Evolutionary conservation across 2,329 filamentous ascomycete genomes (phyloP), one percentile per base, ranked within the genome.

Genomic region (Aspergillus sp.): DNA sequence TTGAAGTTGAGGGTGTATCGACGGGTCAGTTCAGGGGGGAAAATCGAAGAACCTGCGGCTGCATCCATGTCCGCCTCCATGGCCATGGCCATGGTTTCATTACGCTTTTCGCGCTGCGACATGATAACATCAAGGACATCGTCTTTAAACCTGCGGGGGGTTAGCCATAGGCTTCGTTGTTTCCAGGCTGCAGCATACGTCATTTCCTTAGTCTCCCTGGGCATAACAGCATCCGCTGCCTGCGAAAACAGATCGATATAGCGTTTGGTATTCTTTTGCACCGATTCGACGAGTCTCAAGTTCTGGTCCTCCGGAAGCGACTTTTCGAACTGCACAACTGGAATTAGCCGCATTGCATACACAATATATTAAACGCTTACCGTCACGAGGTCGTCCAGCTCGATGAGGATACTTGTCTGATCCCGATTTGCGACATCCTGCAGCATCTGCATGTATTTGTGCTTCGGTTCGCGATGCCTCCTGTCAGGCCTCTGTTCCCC

Each of bases 1-100:
- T 93, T 95, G 70, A 98, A 95, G 55, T 93, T 89, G 36, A 98
- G 75, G 0, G 86, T 93, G 63, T 98, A 98, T 56, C 91, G 78
- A 39, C 91, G 80, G 4, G 86, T 95, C 33, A 98, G 75, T 52
- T 93, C 85, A 5, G 89, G 77, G 11, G 91, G 93, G 53, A 96
- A 98, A 44, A 86, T 80, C 34, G 86, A 78, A 32, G 83, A 75
- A 13, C 79, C 70, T 15, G 77, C 60, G 3, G 74, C 72, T 5
- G 78, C 70, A 56, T 88, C 76, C 50, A 73, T 64, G 44, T 72
- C 71, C 34, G 73, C 70, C 46, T 84, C 80, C 15, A 78, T 74
- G n/a, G 73, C 71, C 45, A 78, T 71, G 13, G 71, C 64, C 40
- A 93, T 71, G 26, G 80, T 79, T 44, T 85, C 82, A 58, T 98